Base-by-base conservation (phyloP, 1,139 yeast species). In the Pichia sp. region DNA sequence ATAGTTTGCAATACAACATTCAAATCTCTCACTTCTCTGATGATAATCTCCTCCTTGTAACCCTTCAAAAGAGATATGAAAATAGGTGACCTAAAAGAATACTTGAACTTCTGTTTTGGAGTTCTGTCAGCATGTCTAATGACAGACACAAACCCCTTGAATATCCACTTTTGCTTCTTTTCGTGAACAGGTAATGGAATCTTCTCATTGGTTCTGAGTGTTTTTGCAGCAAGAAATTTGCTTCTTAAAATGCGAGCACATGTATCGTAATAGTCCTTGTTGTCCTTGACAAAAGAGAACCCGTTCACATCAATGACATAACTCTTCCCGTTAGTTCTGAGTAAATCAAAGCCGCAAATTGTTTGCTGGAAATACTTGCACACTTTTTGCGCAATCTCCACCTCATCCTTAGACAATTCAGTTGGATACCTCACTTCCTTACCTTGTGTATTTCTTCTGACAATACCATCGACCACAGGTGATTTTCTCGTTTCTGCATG, bases 401-500 rank as follows among this genome's bases (percentile, higher is more conserved):
- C 78, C 57, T 93, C 99, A 33, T 74, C 81, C 2, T 70, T 74
- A 2, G 83, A 64, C 35, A 93, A 66, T 47, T 82, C 79, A 1
- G 98, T 91, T 26, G 91, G 73, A 54, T 82, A 93, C 47, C 99
- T 70, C 32, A 93, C 80, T 60, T 93, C 99, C 58, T 93, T 93
- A 35, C 99, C 99, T 51, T 88, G 95, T 1, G 98, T 88, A 56
- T 93, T 93, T 59, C 99, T 74, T 55, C 97, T 73, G 19, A 93
- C 99, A 39, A 93, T 84, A 34, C 99, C 99, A 63, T 93, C 99
- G 13, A 93, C 98, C 3, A 93, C 98, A 0, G 99, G 99, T 0
- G 96, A 87, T 58, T 93, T 93, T 52, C 99, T 73, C 1, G 99
- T 93, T 56, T 93, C 99, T 0, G 98, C 99, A 59, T 93, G 98